Conservation (phyloP, 129 eudicot genomes). For the Centella asiatica region DNA sequence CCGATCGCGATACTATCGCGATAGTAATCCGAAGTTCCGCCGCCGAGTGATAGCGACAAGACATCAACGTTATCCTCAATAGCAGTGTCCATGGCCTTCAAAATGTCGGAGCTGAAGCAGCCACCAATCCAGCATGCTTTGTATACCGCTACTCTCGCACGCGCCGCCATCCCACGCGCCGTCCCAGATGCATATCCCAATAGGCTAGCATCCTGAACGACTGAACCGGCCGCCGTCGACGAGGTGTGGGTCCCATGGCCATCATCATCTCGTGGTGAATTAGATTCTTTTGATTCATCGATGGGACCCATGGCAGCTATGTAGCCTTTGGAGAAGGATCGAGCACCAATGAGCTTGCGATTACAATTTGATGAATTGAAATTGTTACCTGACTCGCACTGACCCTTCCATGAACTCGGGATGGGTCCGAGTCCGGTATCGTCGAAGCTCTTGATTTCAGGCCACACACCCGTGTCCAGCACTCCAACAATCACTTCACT, state of each 20-base stretch:
- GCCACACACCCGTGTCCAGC: constrained; percentile 13
- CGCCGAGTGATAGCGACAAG: constrained; percentile 72
- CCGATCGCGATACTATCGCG: constrained; percentile 86
- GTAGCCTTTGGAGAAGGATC: constrained; percentile 13
- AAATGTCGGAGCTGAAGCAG: constrained; percentile 11
- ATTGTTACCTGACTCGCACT: background rate
- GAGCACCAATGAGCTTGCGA: constrained; percentile 12
- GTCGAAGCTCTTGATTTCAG: constrained; percentile 14
- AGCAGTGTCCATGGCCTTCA: constrained; percentile 14
- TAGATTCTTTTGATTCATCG: constrained; percentile 4
- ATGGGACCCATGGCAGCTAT: constrained; percentile 7
- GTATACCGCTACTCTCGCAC: constrained; percentile 15
- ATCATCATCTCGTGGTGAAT: constrained; percentile 4
- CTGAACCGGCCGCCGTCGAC: constrained; percentile 14
- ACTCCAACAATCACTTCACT: constrained; percentile 32
- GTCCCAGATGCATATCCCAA: background rate
- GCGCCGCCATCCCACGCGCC: constrained; percentile 11
- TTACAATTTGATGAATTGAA: constrained; percentile 7
- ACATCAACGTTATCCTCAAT: constrained; percentile 46
- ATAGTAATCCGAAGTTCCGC: constrained; percentile 77
- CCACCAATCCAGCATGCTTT: constrained; percentile 16
- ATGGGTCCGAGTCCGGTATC: constrained; percentile 5
- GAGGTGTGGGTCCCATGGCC: constrained; percentile 22
- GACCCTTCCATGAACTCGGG: constrained; percentile 8
- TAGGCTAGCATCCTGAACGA: constrained; percentile 2